phyloP scores from a whole-genome alignment of 768 basidiomycete species.

The Suillus hirtellus region DNA sequence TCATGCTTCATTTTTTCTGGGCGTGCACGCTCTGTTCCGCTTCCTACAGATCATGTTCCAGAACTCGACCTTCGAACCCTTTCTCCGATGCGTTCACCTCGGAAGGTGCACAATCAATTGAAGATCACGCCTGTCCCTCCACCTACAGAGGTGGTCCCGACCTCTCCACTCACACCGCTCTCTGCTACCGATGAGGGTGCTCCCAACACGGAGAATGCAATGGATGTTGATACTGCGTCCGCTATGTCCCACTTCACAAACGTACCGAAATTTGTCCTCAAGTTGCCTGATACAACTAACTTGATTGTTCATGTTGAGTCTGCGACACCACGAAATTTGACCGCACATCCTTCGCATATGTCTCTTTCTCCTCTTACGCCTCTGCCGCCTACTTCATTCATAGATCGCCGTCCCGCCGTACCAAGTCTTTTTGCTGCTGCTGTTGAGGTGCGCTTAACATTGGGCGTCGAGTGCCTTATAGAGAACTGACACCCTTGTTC shows the following conservation, averaged over 20 bases:
- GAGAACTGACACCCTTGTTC: conserved; percentile 5
- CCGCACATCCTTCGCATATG: conserved; percentile 11
- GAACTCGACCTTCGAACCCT: conserved; percentile 13
- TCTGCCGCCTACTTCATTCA: conserved; percentile 46
- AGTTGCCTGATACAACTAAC: conserved; percentile 28
- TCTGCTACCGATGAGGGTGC: not conserved
- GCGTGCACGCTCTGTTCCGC: conserved; percentile 34
- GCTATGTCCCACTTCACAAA: conserved; percentile 27
- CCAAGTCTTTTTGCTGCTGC: conserved; percentile 12
- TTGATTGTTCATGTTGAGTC: conserved; percentile 27
- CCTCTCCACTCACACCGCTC: not conserved
- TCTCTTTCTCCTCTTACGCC: conserved; percentile 52
- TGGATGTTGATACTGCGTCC: conserved; percentile 25
- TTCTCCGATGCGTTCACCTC: conserved; percentile 30
- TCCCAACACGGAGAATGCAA: conserved; percentile 14
- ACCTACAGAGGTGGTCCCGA: conserved; percentile 15
- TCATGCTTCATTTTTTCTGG: conserved; percentile 16
- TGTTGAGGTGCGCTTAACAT: conserved; percentile 21
- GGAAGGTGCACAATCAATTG: conserved; percentile 22
- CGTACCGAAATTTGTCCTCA: conserved; percentile 11
- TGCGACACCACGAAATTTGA: conserved; percentile 6
- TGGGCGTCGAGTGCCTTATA: not conserved
- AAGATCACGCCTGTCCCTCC: conserved; percentile 27
- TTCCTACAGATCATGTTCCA: conserved; percentile 12
- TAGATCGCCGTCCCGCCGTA: conserved; percentile 13